phyloP scores from a whole-genome alignment of 2,329 filamentous ascomycete species.

The Catunica adiposa region DNA sequence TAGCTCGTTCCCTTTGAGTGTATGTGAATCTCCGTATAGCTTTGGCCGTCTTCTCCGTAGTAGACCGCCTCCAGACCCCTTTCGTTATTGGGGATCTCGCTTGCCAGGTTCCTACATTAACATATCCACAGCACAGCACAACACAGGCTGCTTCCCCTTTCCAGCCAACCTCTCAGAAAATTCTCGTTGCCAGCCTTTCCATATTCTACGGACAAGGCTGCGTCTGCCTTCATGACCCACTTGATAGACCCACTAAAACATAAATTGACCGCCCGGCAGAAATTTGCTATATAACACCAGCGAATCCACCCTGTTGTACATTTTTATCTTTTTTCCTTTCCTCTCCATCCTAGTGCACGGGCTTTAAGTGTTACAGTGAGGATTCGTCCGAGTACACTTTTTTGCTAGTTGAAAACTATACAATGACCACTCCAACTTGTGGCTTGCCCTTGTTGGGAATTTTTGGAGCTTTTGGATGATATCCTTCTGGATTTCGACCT shows the following conservation, averaged over 20 bases:
- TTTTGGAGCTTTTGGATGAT: conserved; percentile 39
- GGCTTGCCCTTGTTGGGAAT: conserved; percentile 53
- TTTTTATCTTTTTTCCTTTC: conserved; percentile 28
- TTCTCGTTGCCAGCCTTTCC: not conserved
- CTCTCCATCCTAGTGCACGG: conserved; percentile 46
- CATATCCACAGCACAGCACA: no score
- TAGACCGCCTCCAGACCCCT: no score
- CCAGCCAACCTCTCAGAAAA: not conserved
- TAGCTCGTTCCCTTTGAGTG: no score
- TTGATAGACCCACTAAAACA: not conserved
- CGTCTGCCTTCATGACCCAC: not conserved
- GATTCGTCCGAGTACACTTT: conserved; percentile 57
- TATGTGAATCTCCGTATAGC: no score
- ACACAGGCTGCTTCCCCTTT: not conserved
- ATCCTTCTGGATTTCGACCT: conserved; percentile 16
- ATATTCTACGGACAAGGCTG: not conserved
- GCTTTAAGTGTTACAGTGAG: conserved; percentile 67
- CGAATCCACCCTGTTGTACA: conserved; percentile 15
- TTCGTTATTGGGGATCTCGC: no score
- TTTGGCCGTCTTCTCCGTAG: no score
- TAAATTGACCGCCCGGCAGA: conserved; percentile 9
- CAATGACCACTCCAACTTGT: conserved; percentile 48
- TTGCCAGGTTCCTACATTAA: no score
- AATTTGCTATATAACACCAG: conserved; percentile 22
- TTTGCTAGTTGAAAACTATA: conserved; percentile 83